Percentiles rank a stretch among this genome's conserved stretches.
These are phyloP conservation scores for Phialophora chinensis DNA, from an alignment of 2,329 filamentous ascomycete genomes.

Conservation along the genomic window DNA sequence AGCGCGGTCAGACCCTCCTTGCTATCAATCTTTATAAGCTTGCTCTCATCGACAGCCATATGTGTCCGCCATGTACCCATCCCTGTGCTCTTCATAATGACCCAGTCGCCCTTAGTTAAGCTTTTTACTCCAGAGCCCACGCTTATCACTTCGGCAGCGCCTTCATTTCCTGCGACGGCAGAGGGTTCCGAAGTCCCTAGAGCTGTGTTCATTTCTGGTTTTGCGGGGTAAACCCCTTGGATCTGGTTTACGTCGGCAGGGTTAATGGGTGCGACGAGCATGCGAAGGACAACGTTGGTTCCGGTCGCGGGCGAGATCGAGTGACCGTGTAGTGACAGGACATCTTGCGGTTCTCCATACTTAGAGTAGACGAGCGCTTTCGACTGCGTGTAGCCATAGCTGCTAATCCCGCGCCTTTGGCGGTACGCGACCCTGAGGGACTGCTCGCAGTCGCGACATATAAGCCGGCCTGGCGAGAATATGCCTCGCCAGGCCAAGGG, in stretches of 20 bases:
- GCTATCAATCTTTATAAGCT: constrained; percentile 73
- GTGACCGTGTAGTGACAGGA: constrained; percentile 55
- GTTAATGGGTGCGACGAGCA: constrained; percentile 91
- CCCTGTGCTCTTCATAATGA: constrained; percentile 80
- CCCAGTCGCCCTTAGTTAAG: constrained; percentile 84
- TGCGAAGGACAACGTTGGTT: constrained; percentile 75
- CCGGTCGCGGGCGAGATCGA: constrained; percentile 61
- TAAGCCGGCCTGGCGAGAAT: constrained; percentile 10
- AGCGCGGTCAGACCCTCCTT: constrained; percentile 72
- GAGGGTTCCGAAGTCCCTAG: constrained; percentile 79
- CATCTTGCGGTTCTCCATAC: constrained; percentile 57
- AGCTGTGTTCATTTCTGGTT: constrained; percentile 74
- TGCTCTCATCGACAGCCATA: constrained; percentile 66
- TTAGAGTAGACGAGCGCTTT: constrained; percentile 57
- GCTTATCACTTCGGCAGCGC: constrained; percentile 85
- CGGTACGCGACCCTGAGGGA: not conserved
- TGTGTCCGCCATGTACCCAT: constrained; percentile 97
- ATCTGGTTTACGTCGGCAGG: constrained; percentile 98
- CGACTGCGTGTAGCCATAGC: constrained; percentile 57
- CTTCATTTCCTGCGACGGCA: constrained; percentile 87
- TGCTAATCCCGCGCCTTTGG: constrained; percentile 49
- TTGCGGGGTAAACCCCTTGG: constrained; percentile 91
- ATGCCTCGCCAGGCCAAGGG: constrained; percentile 13
- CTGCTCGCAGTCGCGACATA: constrained; percentile 17
- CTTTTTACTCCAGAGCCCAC: constrained; percentile 67